Conservation (phyloP, 257 asterid genomes). For the Plantago major region DNA sequence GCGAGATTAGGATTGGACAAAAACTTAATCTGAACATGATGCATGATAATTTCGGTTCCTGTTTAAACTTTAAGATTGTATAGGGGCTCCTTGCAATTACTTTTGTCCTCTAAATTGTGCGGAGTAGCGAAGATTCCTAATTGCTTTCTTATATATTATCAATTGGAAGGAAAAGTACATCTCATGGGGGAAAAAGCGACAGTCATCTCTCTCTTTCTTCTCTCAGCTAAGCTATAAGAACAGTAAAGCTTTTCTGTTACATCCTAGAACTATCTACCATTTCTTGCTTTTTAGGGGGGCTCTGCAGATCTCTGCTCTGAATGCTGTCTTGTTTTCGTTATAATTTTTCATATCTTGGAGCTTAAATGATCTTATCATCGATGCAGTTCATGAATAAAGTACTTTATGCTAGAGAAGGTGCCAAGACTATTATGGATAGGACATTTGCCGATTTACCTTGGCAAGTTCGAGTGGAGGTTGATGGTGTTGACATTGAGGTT, state of each 20-base stretch:
- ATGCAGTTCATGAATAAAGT: constrained; percentile 99
- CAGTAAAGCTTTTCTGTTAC: constrained; percentile 12
- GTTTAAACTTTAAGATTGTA: neutral
- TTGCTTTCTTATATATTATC: neutral
- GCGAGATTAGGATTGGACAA: neutral
- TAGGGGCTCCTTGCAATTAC: neutral
- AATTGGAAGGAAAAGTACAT: no score
- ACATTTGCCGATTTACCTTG: constrained; percentile 90
- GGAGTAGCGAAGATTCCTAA: neutral
- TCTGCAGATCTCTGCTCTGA: constrained; percentile 13
- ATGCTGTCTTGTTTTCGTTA: constrained; percentile 12
- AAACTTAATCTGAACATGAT: neutral
- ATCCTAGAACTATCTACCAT: constrained; percentile 9
- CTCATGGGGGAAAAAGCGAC: no score
- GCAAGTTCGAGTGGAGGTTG: constrained; percentile 94
- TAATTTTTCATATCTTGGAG: constrained; percentile 10
- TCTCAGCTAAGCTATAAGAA: neutral
- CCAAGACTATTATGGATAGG: constrained; percentile 86
- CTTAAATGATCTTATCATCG: constrained; percentile 22
- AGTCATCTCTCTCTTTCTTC: neutral
- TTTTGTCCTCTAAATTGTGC: neutral
- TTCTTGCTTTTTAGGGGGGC: constrained; percentile 10
- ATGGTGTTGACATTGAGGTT: constrained; percentile 88
- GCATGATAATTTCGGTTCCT: neutral
- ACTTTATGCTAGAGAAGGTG: constrained; percentile 98